Percentiles rank a stretch among this genome's conserved stretches.
These are phyloP conservation scores for Fomitopsis schrenkii DNA, from an alignment of 1,284 basidiomycete species.

Conservation along the genomic window DNA sequence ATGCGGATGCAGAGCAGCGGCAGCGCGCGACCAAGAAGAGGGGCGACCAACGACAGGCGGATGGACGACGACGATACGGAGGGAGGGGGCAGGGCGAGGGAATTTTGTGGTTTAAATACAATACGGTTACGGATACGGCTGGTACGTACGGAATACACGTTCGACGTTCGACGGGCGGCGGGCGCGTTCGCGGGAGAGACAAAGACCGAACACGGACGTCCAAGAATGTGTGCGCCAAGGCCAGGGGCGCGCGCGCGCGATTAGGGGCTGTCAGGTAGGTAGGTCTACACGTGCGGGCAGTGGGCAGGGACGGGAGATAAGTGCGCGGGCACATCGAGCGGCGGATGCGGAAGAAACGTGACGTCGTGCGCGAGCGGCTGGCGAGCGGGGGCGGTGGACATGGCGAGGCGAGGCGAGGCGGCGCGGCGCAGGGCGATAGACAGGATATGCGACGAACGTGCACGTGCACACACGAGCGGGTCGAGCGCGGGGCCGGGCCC, in stretches of 20 bases:
- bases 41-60: not conserved
- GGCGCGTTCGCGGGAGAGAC: no score
- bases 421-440: not conserved
- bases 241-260: slow-evolving; percentile 1
- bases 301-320: not conserved
- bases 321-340: not conserved
- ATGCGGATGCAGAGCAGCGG: slow-evolving; percentile 1
- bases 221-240: not conserved
- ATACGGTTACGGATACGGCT: not conserved
- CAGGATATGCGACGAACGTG: not conserved
- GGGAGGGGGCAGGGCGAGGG: not conserved
- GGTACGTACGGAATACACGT: not conserved
- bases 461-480: not conserved
- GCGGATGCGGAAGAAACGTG: not conserved
- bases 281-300: not conserved
- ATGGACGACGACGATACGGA: not conserved
- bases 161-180: not conserved
- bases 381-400: not conserved
- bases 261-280: not conserved
- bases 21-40: slow-evolving; percentile 2
- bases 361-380: slow-evolving; percentile 1
- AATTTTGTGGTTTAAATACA: not conserved
- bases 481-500: not conserved
- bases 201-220: not conserved
- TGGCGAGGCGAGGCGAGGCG: not conserved